Evolutionary conservation across 148 eudicot species (phyloP).

Genomic region (Salicornia ramosissima): DNA sequence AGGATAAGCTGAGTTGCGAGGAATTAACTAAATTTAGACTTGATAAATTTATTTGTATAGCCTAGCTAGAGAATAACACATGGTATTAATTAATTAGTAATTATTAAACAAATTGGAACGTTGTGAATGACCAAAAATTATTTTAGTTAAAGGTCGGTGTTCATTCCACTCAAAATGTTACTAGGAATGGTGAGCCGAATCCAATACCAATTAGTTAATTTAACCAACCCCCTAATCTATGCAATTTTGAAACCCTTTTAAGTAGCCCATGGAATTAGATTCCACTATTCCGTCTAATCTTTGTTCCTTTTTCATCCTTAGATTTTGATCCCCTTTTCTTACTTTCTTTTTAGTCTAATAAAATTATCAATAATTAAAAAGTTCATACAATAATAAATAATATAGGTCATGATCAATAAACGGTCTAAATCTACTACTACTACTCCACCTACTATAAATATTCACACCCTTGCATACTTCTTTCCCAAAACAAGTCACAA

Average conservation of each 20-base stretch:
- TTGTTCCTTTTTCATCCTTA: background rate
- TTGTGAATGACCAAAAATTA: too few species aligned
- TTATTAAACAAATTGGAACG: too few species aligned
- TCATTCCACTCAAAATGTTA: background rate
- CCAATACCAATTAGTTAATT: background rate
- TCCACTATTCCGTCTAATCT: background rate
- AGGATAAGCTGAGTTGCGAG: too few species aligned
- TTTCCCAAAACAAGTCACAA: background rate
- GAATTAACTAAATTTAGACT: too few species aligned
- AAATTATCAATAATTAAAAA: too few species aligned
- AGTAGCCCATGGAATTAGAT: background rate
- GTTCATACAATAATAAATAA: too few species aligned
- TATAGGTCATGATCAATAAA: background rate
- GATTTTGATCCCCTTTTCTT: constrained; percentile 5
- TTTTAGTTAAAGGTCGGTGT: background rate
- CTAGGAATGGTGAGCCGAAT: background rate
- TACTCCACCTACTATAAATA: background rate
- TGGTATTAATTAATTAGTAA: too few species aligned
- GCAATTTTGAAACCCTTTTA: background rate
- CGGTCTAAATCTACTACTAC: constrained; percentile 12
- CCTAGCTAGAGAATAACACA: too few species aligned
- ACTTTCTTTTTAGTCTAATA: background rate
- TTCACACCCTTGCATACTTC: background rate
- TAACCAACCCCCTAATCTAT: background rate
- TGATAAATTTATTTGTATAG: too few species aligned